Percentiles rank a stretch among this genome's conserved stretches.
phyloP scores from a whole-genome alignment of 306 rosid genomes.

The Cucurbita moschata region DNA sequence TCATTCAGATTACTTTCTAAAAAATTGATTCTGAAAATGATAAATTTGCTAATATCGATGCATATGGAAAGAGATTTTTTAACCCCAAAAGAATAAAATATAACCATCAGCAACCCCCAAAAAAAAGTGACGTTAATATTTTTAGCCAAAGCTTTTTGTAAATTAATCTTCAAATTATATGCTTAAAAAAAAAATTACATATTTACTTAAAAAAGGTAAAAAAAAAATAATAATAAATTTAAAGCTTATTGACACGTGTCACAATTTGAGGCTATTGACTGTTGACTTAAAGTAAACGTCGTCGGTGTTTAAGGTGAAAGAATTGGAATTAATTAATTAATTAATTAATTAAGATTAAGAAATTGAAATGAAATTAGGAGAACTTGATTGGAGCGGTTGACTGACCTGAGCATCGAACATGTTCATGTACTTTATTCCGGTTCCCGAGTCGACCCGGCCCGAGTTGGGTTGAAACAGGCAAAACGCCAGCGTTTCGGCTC shows the following conservation, averaged over 20 bases:
- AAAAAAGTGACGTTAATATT: not conserved
- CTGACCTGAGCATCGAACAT: slow-evolving; percentile 94
- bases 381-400: not conserved
- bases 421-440: slow-evolving; percentile 61
- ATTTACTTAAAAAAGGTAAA: too few relatives aligned
- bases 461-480: slow-evolving; percentile 73
- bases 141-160: too few relatives aligned
- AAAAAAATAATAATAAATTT: too few relatives aligned
- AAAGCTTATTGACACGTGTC: not conserved
- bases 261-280: not conserved
- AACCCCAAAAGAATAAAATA: not conserved
- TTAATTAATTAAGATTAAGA: not conserved
- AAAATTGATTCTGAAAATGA: not conserved
- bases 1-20: not conserved
- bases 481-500: slow-evolving; percentile 70
- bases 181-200: too few relatives aligned
- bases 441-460: slow-evolving; percentile 71
- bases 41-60: not conserved
- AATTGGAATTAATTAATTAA: not conserved
- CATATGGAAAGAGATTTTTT: not conserved
- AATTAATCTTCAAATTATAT: too few relatives aligned
- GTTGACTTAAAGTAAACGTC: slow-evolving; percentile 4
- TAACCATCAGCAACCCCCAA: not conserved
- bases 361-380: not conserved
- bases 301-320: slow-evolving; percentile 6